Evolutionary conservation across 345 rosid genomes (phyloP).

Genomic region (Dipteronia dyeriana): DNA sequence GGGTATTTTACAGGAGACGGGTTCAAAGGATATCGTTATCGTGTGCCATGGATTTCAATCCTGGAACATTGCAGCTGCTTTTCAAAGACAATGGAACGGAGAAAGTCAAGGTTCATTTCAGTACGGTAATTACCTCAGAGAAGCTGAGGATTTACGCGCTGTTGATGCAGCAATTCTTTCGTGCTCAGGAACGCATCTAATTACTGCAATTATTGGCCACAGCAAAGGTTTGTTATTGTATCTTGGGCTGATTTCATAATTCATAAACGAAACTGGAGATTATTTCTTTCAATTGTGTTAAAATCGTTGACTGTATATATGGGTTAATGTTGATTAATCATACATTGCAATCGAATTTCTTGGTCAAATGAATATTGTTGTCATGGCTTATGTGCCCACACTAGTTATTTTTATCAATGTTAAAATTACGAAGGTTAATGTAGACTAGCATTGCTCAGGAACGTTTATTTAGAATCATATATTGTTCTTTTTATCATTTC

Average conservation of each 20-base stretch:
- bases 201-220: constrained; percentile 73
- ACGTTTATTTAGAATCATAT: too few relatives aligned
- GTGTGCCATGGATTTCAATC: constrained; percentile 90
- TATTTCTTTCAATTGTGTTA: neutral
- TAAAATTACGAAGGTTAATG: too few relatives aligned
- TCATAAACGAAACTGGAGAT: too few relatives aligned
- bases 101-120: too few relatives aligned
- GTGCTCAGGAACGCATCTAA: constrained; percentile 33
- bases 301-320: neutral
- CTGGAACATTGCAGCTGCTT: too few relatives aligned
- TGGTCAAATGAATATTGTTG: neutral
- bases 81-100: too few relatives aligned
- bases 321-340: neutral
- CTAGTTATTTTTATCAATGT: neutral
- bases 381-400: neutral
- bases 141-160: constrained; percentile 54
- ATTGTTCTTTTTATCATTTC: neutral
- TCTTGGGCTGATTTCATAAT: too few relatives aligned
- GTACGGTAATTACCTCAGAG: too few relatives aligned
- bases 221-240: constrained; percentile 63
- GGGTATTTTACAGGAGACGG: constrained; percentile 74
- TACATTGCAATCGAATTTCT: neutral
- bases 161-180: constrained; percentile 55
- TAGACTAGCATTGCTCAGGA: too few relatives aligned
- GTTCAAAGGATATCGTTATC: constrained; percentile 68